phyloP scores from a whole-genome alignment of 1,284 basidiomycete genomes.

The Rhodotorula sp. region DNA sequence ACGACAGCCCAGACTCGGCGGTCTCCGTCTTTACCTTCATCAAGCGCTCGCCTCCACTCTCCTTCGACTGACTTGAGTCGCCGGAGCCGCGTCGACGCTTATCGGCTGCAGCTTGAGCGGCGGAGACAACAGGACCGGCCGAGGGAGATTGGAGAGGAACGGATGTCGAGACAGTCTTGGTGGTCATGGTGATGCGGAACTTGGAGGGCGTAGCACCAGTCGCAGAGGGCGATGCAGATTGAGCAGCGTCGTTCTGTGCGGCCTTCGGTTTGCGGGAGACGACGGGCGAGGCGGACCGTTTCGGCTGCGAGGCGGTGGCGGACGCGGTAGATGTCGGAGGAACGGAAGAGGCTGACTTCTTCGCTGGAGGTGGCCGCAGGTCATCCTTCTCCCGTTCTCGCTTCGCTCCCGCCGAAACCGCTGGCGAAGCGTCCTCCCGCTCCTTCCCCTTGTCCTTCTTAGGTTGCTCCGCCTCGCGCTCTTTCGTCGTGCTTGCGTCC shows the following conservation, averaged over 20 bases:
- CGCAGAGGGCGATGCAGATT: not conserved
- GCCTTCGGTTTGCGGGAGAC: not conserved
- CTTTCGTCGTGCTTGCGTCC: too few relatives aligned
- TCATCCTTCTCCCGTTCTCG: slow-evolving; percentile 16
- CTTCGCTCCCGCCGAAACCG: not conserved
- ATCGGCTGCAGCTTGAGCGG: not conserved
- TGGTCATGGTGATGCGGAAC: slow-evolving; percentile 28
- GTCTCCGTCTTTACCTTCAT: slow-evolving; percentile 5
- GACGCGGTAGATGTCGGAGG: not conserved
- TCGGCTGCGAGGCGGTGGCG: not conserved
- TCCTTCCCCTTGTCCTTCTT: slow-evolving; percentile 10
- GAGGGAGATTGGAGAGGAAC: not conserved
- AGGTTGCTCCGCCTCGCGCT: not conserved
- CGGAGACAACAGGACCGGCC: not conserved
- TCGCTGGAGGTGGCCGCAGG: slow-evolving; percentile 5
- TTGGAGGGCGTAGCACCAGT: slow-evolving; percentile 1
- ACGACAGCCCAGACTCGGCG: not conserved
- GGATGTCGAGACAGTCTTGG: slow-evolving; percentile 19
- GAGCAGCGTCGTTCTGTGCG: not conserved
- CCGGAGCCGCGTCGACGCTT: slow-evolving; percentile 1
- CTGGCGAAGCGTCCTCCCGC: not conserved
- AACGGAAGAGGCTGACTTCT: not conserved
- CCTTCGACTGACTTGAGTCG: not conserved
- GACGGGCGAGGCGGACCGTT: slow-evolving; percentile 17
- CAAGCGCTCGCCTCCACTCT: not conserved